Percentiles rank a stretch among this genome's conserved stretches.
Evolutionary conservation across 1,284 basidiomycete species (phyloP).

Genomic region (Moniliella sp.): DNA sequence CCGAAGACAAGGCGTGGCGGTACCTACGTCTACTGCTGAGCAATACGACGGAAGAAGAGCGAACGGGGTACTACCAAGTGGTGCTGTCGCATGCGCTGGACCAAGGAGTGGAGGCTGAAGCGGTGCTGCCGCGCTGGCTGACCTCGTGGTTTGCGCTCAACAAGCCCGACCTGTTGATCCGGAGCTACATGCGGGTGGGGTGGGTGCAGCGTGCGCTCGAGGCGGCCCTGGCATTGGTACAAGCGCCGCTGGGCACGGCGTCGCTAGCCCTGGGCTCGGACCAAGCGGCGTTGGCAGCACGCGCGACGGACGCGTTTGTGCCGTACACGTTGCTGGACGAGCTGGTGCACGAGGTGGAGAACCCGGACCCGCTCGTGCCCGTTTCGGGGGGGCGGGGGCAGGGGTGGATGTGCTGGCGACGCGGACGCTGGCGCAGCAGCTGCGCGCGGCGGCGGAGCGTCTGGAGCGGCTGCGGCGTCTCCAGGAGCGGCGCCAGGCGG

Average conservation of each 20-base stretch:
- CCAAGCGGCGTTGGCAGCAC: too few relatives aligned
- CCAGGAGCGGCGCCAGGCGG: too few relatives aligned
- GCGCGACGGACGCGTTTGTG: slow-evolving; percentile 35
- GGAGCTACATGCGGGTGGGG: slow-evolving; percentile 52
- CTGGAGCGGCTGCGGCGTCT: too few relatives aligned
- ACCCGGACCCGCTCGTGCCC: too few relatives aligned
- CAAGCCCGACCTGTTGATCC: slow-evolving; percentile 57
- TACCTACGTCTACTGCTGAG: slow-evolving; percentile 60
- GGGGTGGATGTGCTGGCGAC: too few relatives aligned
- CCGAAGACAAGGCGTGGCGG: slow-evolving; percentile 61
- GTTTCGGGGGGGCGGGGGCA: too few relatives aligned
- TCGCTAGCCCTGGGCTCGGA: too few relatives aligned
- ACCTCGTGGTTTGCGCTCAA: slow-evolving; percentile 50
- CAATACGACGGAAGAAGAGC: slow-evolving; percentile 46
- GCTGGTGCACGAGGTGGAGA: background rate
- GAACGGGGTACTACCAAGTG: slow-evolving; percentile 45
- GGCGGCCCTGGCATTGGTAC: slow-evolving; percentile 47
- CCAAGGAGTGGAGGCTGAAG: slow-evolving; percentile 43
- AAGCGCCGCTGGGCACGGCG: too few relatives aligned
- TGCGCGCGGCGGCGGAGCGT: too few relatives aligned
- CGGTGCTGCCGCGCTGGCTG: slow-evolving; percentile 59
- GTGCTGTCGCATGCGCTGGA: slow-evolving; percentile 53
- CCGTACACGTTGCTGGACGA: slow-evolving; percentile 1
- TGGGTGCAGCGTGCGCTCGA: slow-evolving; percentile 57
- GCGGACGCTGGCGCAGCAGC: too few relatives aligned